A percentile compares a stretch with the other conserved stretches of the same genome.
Evolutionary conservation across 805 yeast species (phyloP).

Genomic region (Metschnikowia baotianmanensis): DNA sequence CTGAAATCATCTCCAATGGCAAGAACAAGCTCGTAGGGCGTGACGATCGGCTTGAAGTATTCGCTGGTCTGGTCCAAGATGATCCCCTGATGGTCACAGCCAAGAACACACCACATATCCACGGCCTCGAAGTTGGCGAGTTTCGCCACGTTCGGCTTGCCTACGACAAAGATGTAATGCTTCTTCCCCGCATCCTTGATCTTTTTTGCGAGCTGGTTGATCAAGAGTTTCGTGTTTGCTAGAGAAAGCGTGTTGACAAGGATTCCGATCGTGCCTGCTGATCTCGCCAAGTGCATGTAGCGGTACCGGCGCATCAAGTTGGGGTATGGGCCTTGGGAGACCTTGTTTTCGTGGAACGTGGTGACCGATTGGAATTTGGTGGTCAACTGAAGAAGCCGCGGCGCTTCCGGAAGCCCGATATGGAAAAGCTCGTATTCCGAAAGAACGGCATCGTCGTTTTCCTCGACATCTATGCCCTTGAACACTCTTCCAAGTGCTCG

Average conservation of each 20-base stretch:
- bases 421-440: constrained; percentile 63
- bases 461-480: constrained; percentile 21
- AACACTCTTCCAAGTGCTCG: constrained; percentile 22
- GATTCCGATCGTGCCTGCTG: constrained; percentile 90
- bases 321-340: constrained; percentile 64
- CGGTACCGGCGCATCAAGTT: constrained; percentile 81
- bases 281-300: constrained; percentile 82
- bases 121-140: constrained; percentile 93
- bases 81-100: constrained; percentile 93
- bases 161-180: constrained; percentile 92
- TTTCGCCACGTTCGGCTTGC: constrained; percentile 96
- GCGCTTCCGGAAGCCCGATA: constrained; percentile 70
- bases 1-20: constrained; percentile 72
- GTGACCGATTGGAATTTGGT: constrained; percentile 63
- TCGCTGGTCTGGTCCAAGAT: constrained; percentile 76
- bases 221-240: constrained; percentile 64
- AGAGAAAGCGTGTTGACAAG: constrained; percentile 87
- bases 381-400: constrained; percentile 70
- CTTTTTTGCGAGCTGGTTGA: constrained; percentile 58
- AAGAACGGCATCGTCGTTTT: constrained; percentile 26
- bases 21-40: constrained; percentile 86
- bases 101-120: constrained; percentile 91
- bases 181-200: constrained; percentile 80
- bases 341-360: constrained; percentile 43
- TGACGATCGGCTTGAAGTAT: constrained; percentile 85